Evolutionary conservation across 257 asterid species (phyloP), one percentile per base, ranked within the genome.

Genomic region (Fraxinus cuspidata): DNA sequence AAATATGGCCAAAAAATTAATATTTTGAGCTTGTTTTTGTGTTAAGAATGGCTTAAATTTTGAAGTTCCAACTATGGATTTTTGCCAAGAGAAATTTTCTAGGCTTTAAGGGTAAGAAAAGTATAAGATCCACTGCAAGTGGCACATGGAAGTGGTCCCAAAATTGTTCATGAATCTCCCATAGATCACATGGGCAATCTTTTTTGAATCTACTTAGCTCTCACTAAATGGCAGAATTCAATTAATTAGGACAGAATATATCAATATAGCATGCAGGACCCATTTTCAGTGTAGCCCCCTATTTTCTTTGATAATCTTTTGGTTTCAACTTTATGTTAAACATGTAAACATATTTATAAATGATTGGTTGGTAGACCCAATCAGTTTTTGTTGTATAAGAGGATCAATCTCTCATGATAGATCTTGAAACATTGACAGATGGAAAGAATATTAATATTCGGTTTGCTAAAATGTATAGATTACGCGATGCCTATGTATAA

Each of bases 101-200:
- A 68, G 74, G 35, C 78, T 28, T 70, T 40, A 72, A 44, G 74
- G 35, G 80, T 10, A 71, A 63, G 69, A 77, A 67, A 78, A 58
- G 69, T 19, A 68, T 32, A 28, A 38, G 49, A 81, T 69, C 51
- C 58, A 83, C 83, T 78, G 87, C 81, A 83, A 86, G 85, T 78
- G 81, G 90, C 92, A 74, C 78, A 88, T 88, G 96, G 49, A 77
- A 82, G 87, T 81, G 94, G 94, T 83, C 96, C 96, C 86, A 70
- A 76, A 76, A 25, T 64, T 78, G 65, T 28, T 86, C 80, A 81
- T 63, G 81, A 63, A 67, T 70, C 78, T 74, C 49, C 70, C 68
- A 74, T 40, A 51, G 74, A 23, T 13, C 56, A 88, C 94, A 88
- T 85, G 92, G 84, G 74, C 72, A 72, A 81, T 71, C 78, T 78